Evolutionary conservation across 345 rosid genomes (phyloP), one percentile per base, ranked within the genome.

Genomic region (Hirschfeldia incana): DNA sequence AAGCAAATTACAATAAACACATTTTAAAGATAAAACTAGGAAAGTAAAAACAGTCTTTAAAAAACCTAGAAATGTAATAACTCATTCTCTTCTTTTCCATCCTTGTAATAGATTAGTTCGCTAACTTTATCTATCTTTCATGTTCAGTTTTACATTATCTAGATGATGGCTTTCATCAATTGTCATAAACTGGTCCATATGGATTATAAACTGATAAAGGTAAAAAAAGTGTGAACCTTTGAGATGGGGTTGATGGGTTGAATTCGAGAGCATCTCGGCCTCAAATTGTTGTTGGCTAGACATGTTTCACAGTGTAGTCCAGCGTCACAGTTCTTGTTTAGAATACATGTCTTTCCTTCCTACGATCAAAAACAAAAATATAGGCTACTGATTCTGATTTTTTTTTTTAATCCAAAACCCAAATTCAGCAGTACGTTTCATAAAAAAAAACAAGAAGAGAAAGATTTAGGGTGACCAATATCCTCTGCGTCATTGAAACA

Each of bases 311-410:
- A 94, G 65, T 85, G 88, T 68, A 93, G 60, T 17, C 98, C 98
- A 0, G 85, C 28, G 76, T 89, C 89, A 51, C 99, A 94, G 76
- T 75, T 80, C 33, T 75, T 66, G 69, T 81, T 73, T 32, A 77
- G 67, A 33, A 86, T 76, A 78, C 99, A 94, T 60, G 91, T 88
- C 81, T 87, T 87, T 73, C 99, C 99, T 30, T 88, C 87, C 99
- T 92, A 86, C 39, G 21, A 65, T 69, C 13, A 36, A 75, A 62
- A 12, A 60, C 30, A 44, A 61, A 74, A 36, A 79, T 78, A 30
- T 63, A 63, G 5, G 5, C 49, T 26, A 58, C 10, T 3, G 60
- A 27, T 10, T 21, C 4, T 74, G 64, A 12, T 51, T 60, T n/a
- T n/a, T 27, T 58, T 26, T 21, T 21, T 21, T 21, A 21, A 21